Evolutionary conservation across 202 grass and related monocot species (phyloP).

Genomic region (Brachypodium distachyon): DNA sequence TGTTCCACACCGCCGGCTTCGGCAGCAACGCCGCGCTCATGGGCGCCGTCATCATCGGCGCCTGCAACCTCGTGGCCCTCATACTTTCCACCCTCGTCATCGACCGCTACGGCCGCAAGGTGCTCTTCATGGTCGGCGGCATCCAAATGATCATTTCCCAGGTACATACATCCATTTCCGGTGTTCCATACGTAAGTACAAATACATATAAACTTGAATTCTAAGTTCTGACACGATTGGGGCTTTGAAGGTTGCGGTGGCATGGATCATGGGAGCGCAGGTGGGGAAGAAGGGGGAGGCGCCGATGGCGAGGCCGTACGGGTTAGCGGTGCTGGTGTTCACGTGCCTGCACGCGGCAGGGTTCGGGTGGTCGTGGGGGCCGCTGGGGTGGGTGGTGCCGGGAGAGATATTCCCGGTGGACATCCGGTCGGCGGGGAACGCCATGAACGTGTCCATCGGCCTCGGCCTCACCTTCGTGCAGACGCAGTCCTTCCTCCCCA

Average conservation of each 20-base stretch:
- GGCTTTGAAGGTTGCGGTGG: conserved; percentile 32
- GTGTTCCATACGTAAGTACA: not conserved
- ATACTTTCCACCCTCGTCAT: conserved; percentile 49
- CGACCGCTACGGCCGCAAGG: conserved; percentile 63
- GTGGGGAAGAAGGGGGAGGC: conserved; percentile 15
- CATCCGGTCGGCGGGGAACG: conserved; percentile 79
- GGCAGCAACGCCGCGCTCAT: conserved; percentile 56
- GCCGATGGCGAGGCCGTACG: conserved; percentile 32
- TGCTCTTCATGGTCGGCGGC: conserved; percentile 64
- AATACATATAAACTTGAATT: not conserved
- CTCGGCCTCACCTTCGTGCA: conserved; percentile 69
- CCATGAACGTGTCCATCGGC: conserved; percentile 51
- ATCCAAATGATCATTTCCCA: conserved; percentile 50
- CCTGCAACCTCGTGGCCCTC: conserved; percentile 42
- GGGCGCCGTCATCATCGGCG: conserved; percentile 60
- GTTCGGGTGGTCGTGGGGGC: conserved; percentile 84
- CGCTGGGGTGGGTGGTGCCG: conserved; percentile 70
- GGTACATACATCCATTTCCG: conserved; percentile 1
- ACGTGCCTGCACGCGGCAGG: conserved; percentile 42
- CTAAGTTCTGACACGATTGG: not conserved
- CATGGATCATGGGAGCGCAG: conserved; percentile 71
- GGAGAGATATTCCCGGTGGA: conserved; percentile 85
- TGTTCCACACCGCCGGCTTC: conserved; percentile 74
- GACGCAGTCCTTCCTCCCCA: conserved; percentile 75
- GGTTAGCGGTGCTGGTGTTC: conserved; percentile 41